Base-by-base conservation (phyloP, 2,329 filamentous ascomycete species). In the Colletotrichum higginsianum region DNA sequence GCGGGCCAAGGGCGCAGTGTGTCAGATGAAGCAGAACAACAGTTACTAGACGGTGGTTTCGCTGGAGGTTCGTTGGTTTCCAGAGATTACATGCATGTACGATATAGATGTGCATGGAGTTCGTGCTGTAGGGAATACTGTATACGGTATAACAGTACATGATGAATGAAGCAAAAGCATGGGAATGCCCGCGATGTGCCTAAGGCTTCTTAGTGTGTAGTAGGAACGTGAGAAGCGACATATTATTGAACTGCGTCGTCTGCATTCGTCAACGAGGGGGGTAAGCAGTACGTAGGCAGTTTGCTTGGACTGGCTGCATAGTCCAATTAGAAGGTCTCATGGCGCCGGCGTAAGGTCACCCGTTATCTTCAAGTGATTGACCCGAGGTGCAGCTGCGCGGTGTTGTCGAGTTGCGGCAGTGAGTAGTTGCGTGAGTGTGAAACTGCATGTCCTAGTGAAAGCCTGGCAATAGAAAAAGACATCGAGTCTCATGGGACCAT, bases 1-100 rank as follows among this genome's bases (percentile, higher is more conserved):
- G 84, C 85, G 94, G 74, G 94, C 94, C 1, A 97, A 95, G 84
- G 92, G 90, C 53, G 95, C 94, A 0, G 82, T 92, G 15, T 91
- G 91, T 84, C 91, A 95, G 81, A 89, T 96, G 82, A 90, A 88
- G 74, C 81, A 84, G 74, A 80, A 44, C 50, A 67, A 46, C 61
- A 70, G 38, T 57, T 71, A 61, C n/a, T 68, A 68, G 64, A 68
- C 40, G 68, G 42, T 21, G 40, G n/a, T 35, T 21, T 26, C 5
- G 23, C 18, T 18, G 42, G 47, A 18, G 11, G 16, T 50, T 23
- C 16, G 46, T 35, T 13, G 46, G 21, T 40, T 21, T 15, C 26
- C 11, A 15, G 21, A 47, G 30, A 21, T 44, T 46, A n/a, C n/a
- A 71, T 57, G 55, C 40, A 61, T 67, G 68, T 68, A 58, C 44